Evolutionary conservation across 164 flowering plant genomes (phyloP), one percentile per base, ranked within the genome.

Genomic region (Protea cynaroides): DNA sequence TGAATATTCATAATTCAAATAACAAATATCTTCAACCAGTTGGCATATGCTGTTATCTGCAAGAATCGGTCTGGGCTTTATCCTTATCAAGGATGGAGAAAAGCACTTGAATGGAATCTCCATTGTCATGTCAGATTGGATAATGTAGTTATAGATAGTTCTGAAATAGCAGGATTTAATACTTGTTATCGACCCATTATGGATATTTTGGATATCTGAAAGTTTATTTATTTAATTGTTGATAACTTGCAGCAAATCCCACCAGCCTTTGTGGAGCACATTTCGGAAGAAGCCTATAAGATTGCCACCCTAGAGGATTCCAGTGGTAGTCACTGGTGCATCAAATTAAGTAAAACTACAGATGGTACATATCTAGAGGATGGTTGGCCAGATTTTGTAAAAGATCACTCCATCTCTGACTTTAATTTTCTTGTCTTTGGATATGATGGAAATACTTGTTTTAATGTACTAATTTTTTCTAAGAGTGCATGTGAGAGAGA

Each of bases 361-460:
- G 3, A 25, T 1, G 67, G 46, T 18, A 59, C 38, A 3, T 65
- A 55, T 53, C 54, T 74, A 8, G 36, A 53, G 56, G 56, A 69
- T 15, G 76, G 76, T 14, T 74, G 73, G 76, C 40, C 18, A 47
- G 11, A 51, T 4, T 74, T 74, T 59, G 22, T 57, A 4, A 53
- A 7, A 17, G 72, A 67, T 38, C 74, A 75, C 60, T 71, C 69
- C 8, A 47, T 75, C 38, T 23, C 25, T 15, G 38, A 21, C 1
- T 51, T 52, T 21, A 61, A 75, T 36, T 56, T 71, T 60, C 36
- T 75, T n/a, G 19, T 71, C 15, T 75, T 75, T 52, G 44, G 22
- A 56, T 68, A 75, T 71, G 66, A 71, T 68, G 72, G 72, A n/a
- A 59, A 68, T 21, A 53, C 65, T 71, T 21, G 21, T 8, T 72